Conservation (phyloP, 2,329 filamentous ascomycete genomes). For the Emmonsiellopsis sp. region DNA sequence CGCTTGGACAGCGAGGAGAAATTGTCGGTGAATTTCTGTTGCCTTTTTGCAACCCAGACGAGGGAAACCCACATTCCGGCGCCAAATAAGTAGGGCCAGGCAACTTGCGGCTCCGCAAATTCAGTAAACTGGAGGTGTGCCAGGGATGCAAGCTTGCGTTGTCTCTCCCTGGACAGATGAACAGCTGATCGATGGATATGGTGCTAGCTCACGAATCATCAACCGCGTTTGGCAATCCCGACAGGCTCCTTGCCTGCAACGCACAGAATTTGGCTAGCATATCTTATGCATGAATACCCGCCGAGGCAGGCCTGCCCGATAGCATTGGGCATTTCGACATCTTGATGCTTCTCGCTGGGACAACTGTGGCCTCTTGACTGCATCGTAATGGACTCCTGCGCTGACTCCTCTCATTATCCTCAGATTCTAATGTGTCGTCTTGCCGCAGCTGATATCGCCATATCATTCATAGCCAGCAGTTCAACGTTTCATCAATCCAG, state of each 20-base stretch:
- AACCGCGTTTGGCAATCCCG: neutral
- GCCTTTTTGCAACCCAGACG: conserved; percentile 1
- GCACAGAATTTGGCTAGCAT: neutral
- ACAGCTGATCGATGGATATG: neutral
- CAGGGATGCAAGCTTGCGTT: conserved; percentile 1
- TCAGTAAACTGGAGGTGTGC: neutral
- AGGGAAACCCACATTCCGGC: neutral
- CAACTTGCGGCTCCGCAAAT: neutral
- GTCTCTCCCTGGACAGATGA: neutral
- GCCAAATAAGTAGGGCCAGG: neutral
- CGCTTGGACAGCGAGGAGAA: neutral
- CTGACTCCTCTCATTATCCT: too few species aligned
- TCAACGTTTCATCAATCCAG: too few species aligned
- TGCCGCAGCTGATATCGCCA: too few species aligned
- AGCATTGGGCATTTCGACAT: neutral
- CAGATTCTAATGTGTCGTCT: too few species aligned
- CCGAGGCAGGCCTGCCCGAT: neutral
- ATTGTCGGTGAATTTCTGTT: neutral
- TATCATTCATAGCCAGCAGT: too few species aligned
- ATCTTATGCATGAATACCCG: neutral
- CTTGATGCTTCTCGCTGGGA: neutral
- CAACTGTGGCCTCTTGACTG: neutral
- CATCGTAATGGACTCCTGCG: neutral
- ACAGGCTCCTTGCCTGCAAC: neutral
- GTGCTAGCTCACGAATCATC: neutral